phyloP scores from a whole-genome alignment of 768 basidiomycete genomes.

The Russula sp. region DNA sequence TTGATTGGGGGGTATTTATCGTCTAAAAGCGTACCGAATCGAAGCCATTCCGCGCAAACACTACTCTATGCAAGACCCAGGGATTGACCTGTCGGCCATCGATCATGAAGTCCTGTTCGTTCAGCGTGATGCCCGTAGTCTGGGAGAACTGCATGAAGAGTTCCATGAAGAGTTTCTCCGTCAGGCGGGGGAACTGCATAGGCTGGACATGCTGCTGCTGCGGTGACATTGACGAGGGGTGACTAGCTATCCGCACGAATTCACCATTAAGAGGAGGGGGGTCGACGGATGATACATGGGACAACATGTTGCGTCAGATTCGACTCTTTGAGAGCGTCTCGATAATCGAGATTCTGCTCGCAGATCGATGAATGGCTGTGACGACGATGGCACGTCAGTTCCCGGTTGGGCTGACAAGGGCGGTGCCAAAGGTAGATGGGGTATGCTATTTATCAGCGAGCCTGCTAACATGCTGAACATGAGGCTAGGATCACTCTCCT shows the following conservation, averaged over 20 bases:
- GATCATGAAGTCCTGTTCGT: slow-evolving; percentile 6
- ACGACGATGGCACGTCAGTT: too few relatives aligned
- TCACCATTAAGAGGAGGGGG: neutral
- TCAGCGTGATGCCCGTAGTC: neutral
- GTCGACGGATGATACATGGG: neutral
- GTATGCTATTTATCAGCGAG: too few relatives aligned
- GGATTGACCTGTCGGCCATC: neutral
- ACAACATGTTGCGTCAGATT: neutral
- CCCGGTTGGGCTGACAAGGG: too few relatives aligned
- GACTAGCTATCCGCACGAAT: neutral
- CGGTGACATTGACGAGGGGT: neutral
- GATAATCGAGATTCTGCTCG: too few relatives aligned
- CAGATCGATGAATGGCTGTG: too few relatives aligned
- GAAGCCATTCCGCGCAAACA: slow-evolving; percentile 2
- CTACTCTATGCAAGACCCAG: slow-evolving; percentile 4
- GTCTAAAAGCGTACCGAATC: neutral
- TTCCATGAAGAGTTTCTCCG: slow-evolving; percentile 7
- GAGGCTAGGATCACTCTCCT: neutral
- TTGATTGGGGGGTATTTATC: neutral
- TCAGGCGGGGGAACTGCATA: neutral
- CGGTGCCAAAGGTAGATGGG: too few relatives aligned
- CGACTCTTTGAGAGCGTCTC: too few relatives aligned
- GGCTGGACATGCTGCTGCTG: neutral
- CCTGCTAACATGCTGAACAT: too few relatives aligned
- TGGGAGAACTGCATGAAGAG: neutral